Evolutionary conservation across 2,329 filamentous ascomycete species (phyloP), one percentile per base, ranked within the genome.

Genomic region (Botryosphaeria agaves): DNA sequence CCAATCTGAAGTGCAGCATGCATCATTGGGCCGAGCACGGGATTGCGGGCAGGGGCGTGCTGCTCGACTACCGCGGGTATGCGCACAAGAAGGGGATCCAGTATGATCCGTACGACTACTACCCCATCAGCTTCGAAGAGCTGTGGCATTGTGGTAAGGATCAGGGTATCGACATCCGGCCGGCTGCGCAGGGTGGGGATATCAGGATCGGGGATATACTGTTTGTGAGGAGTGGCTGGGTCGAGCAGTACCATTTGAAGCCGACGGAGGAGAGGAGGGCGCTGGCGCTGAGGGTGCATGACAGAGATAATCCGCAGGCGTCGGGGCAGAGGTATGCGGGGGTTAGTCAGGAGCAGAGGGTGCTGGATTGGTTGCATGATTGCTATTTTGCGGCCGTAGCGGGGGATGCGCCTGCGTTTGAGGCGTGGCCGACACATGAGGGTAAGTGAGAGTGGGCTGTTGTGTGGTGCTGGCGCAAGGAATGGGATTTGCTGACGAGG

Each of bases 341-440:
- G 0, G 33, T 71, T 3, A 57, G 56, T 28, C 64, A 68, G 38
- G 63, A 67, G 29, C 51, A 67, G 28, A 62, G 63, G 26, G 62
- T 73, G 3, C 54, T 69, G 5, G 63, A 68, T 31, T 82, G 75
- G 74, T 37, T 81, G 34, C 76, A 78, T 55, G 72, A 81, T 42
- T 68, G 64, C 38, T 72, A 74, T n/a, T 29, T 29, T 18, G 28
- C 28, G n/a, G 28, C 28, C 28, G 28, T 29, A 6, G 28, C 12
- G 9, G 28, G 28, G 4, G 28, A 29, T 20, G 20, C 28, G 11
- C 16, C 20, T 11, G 28, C 28, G 11, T 29, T 29, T 18, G 28
- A 29, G 18, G 28, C 28, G 9, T 29, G 28, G 28, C 28, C 28
- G 11, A 15, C 28, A 14, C 28, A 49, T 73, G 2, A 65, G 67